Base-by-base conservation (phyloP, 2,329 filamentous ascomycete genomes). In the Pseudogymnoascus sp. region DNA sequence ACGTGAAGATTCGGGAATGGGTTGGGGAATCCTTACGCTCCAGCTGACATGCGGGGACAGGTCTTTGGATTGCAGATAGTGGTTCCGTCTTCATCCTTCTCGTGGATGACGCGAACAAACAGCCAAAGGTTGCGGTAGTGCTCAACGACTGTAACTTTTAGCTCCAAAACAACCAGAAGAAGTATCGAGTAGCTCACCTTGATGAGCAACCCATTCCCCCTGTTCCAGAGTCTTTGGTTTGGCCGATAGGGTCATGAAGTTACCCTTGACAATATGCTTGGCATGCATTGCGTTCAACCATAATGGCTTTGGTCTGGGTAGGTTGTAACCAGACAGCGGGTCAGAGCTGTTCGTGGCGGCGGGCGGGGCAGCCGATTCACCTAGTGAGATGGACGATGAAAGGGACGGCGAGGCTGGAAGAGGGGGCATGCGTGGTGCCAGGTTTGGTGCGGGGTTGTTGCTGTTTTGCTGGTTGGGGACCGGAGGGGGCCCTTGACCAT, bases 201-300 rank as follows among this genome's bases (percentile, higher is more conserved):
- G 93, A 74, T 97, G 91, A 65, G 92, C 92, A 68, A 97, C 82
- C 93, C 93, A 97, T 75, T 97, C 93, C 66, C 91, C 93, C 72
- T 91, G 86, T 70, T 97, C 93, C 50, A 97, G 90, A 61, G 94
- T 92, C 78, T 93, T 92, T 20, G 93, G 93, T 71, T 92, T 88
- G 58, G 91, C 91, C 69, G 92, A 95, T 63, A 97, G 77, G 9
- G 93, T 97, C 87, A 96, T 91, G 73, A 97, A 97, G 77, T 97
- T 97, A 63, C 93, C 93, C 78, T 93, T 96, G 70, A 97, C 92
- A 66, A 96, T 96, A 70, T 96, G 86, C 72, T 88, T 89, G 60
- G 89, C 87, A 71, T 90, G 88, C 64, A 84, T 77, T 61, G 87
- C 81, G 70, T 89, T 87, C 69, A 91, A 84, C 85, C 89, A 91